A percentile compares a stretch with the other conserved stretches of the same genome.
phyloP scores from a whole-genome alignment of 2,329 filamentous ascomycete species.

The Zalaria sp. region DNA sequence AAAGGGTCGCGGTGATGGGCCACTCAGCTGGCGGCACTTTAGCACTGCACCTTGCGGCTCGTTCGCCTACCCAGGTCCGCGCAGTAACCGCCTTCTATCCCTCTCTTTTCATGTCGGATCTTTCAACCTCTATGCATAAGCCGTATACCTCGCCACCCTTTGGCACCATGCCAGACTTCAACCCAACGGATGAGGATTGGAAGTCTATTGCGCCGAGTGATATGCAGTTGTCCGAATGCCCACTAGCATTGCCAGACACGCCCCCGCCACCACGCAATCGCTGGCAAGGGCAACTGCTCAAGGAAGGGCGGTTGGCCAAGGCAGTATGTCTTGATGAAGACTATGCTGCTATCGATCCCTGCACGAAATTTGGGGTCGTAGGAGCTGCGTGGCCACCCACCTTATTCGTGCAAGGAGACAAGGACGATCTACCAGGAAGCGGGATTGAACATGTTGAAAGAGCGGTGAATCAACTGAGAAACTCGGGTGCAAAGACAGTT shows the following conservation, averaged over 20 bases:
- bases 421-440: background rate
- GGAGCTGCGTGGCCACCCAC: background rate
- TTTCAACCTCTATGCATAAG: background rate
- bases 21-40: background rate
- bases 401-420: background rate
- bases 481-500: too few species aligned
- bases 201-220: background rate
- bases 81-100: background rate
- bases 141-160: too few species aligned
- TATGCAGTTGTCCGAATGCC: background rate
- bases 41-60: background rate
- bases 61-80: background rate
- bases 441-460: background rate
- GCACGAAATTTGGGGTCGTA: background rate
- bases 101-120: background rate
- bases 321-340: background rate
- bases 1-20: background rate
- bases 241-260: background rate
- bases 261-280: background rate
- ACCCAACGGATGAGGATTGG: background rate
- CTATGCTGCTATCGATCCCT: background rate
- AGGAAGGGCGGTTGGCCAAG: background rate
- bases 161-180: too few species aligned
- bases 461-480: too few species aligned
- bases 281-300: background rate